Percentiles rank a stretch among this genome's conserved stretches.
Evolutionary conservation across 176 grass and related monocot genomes (phyloP).

Genomic region (Poa pratensis): DNA sequence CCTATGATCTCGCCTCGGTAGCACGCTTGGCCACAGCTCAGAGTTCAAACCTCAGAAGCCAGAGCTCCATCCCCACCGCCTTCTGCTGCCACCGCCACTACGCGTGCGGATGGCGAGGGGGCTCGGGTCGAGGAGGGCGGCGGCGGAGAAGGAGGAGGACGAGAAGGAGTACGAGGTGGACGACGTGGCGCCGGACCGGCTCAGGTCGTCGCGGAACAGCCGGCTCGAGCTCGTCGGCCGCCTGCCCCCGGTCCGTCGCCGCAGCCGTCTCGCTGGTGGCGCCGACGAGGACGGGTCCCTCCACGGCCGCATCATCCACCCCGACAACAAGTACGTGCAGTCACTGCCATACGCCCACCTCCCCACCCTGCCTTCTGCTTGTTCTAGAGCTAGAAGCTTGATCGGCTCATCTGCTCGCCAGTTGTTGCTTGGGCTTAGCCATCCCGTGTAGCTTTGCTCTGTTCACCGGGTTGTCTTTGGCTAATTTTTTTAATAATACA

Average conservation of each 20-base stretch:
- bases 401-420: background rate
- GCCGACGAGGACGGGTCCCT: conserved; percentile 21
- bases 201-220: conserved; percentile 56
- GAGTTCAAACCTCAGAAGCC: background rate
- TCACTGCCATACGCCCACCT: background rate
- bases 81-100: background rate
- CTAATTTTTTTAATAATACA: too few species aligned
- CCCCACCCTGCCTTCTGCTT: background rate
- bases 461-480: background rate
- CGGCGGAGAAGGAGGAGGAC: background rate
- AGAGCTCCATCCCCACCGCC: background rate
- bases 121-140: conserved; percentile 34
- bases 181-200: conserved; percentile 49
- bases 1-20: background rate
- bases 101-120: conserved; percentile 39
- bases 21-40: background rate
- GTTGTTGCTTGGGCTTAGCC: background rate
- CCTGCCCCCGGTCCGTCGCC: conserved; percentile 35
- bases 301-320: conserved; percentile 60
- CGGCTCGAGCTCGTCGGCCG: conserved; percentile 56
- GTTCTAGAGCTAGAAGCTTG: background rate
- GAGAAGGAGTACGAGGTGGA: conserved; percentile 74
- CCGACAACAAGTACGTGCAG: conserved; percentile 63
- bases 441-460: background rate
- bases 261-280: background rate